Conservation (phyloP, 2,329 filamentous ascomycete species). For the Zasmidium citrigriseum region DNA sequence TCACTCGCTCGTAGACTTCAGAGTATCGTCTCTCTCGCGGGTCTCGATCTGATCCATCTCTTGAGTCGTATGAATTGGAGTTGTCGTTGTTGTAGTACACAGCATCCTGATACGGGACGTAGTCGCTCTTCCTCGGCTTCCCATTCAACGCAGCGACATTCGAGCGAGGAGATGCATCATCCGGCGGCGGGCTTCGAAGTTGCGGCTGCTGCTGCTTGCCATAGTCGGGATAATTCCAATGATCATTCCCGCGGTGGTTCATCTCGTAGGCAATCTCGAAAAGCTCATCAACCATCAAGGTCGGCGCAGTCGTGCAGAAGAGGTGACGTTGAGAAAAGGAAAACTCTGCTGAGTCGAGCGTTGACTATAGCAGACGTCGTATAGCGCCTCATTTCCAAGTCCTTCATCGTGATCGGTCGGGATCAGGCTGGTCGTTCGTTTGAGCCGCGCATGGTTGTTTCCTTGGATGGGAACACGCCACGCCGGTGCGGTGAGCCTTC, state of each 20-base stretch:
- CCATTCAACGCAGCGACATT: neutral
- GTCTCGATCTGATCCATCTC: neutral
- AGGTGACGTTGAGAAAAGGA: neutral
- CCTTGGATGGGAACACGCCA: neutral
- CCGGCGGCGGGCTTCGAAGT: neutral
- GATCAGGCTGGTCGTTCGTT: neutral
- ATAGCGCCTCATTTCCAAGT: neutral
- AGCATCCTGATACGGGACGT: constrained; percentile 14
- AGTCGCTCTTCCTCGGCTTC: neutral
- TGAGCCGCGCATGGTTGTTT: neutral
- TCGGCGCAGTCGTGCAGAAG: neutral
- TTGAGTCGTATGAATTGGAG: constrained; percentile 1
- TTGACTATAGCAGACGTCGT: neutral
- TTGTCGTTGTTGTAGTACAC: constrained; percentile 10
- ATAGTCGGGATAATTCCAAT: neutral
- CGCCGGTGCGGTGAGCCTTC: neutral
- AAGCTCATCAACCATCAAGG: neutral
- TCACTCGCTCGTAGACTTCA: neutral
- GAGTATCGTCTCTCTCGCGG: neutral
- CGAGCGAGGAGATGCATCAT: neutral
- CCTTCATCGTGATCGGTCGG: neutral
- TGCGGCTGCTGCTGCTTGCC: neutral
- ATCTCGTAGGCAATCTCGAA: neutral
- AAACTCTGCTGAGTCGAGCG: neutral
- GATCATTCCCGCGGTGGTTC: neutral